Base-by-base conservation (phyloP, 148 eudicot species). In the Diospyros lotus region DNA sequence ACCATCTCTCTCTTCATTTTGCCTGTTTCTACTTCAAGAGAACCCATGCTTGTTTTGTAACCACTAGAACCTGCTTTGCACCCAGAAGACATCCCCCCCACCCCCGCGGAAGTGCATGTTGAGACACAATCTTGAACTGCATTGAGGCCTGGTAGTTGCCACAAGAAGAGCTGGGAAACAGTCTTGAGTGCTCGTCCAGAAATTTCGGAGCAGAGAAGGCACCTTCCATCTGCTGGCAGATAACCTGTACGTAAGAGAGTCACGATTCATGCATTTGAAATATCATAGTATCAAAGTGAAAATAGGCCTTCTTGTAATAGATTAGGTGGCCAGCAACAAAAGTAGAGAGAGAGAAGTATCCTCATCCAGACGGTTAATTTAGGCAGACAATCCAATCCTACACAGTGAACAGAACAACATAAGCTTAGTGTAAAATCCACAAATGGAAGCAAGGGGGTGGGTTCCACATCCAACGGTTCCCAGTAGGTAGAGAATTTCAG, bases 1-100 rank as follows among this genome's bases (percentile, higher is more conserved):
- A 71, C 74, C 80, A 63, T 89, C 93, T 80, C 87, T 83, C 28
- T 90, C 91, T 55, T 95, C 99, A 73, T 82, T 87, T 43, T 82
- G 82, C 79, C 86, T 84, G 68, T 90, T 90, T 82, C 87, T 77
- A 76, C 69, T 82, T 66, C 90, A 84, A n/a, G 91, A 86, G 82
- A 69, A 93, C 12, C 86, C 87, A 12, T 80, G 81, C 80, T 80
- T 87, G 76, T 91, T 91, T 71, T 88, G 94, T 87, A 87, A 78
- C 79, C 78, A 66, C 91, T 90, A 71, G 59, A 65, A 81, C 82
- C 81, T 54, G 95, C 96, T 69, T 82, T 84, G 82, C 98, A 96
- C 56, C 85, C 77, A 76, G 74, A 73, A 14, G 85, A 73, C 71
- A n/a, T 77, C 63, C 77, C 74, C 79, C 82, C 79, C 85, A 93